phyloP scores from a whole-genome alignment of 2,329 filamentous ascomycete species.

The Aureobasidium lini region DNA sequence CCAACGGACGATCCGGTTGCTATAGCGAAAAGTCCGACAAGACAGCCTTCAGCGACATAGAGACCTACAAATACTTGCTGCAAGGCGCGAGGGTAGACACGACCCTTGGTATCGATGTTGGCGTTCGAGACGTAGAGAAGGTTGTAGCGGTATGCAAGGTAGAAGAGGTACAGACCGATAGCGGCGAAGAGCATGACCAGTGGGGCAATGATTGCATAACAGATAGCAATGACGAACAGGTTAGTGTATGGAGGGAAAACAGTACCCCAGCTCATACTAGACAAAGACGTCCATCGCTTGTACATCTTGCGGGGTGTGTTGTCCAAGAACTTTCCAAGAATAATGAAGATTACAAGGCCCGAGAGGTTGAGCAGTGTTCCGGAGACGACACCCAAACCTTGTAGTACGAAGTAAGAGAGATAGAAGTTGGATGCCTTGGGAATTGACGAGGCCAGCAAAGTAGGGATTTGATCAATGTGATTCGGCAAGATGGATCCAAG shows the following conservation, averaged over 20 bases:
- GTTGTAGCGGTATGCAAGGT: slow-evolving; percentile 85
- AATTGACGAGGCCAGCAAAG: slow-evolving; percentile 36
- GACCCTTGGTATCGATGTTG: slow-evolving; percentile 76
- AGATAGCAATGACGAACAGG: slow-evolving; percentile 73
- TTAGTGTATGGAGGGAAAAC: slow-evolving; percentile 75
- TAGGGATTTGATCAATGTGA: slow-evolving; percentile 37
- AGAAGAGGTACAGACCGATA: slow-evolving; percentile 71
- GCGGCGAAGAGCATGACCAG: slow-evolving; percentile 76
- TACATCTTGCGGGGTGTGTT: slow-evolving; percentile 76
- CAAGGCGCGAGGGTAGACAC: slow-evolving; percentile 79
- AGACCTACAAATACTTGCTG: slow-evolving; percentile 78
- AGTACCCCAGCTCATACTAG: slow-evolving; percentile 74
- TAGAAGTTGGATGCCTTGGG: slow-evolving; percentile 90
- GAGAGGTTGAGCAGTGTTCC: slow-evolving; percentile 65
- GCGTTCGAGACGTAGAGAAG: slow-evolving; percentile 79
- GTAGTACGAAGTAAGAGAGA: slow-evolving; percentile 88
- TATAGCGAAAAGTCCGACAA: slow-evolving; percentile 78
- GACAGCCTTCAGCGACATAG: slow-evolving; percentile 73
- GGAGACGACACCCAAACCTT: slow-evolving; percentile 74
- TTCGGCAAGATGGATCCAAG: slow-evolving; percentile 57
- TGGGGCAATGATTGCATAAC: slow-evolving; percentile 80
- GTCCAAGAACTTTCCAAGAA: slow-evolving; percentile 68
- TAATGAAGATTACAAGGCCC: slow-evolving; percentile 65
- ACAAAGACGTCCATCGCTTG: slow-evolving; percentile 65
- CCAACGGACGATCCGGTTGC: slow-evolving; percentile 43